Conservation (phyloP, 345 rosid species). For the Conringia planisiliqua region DNA sequence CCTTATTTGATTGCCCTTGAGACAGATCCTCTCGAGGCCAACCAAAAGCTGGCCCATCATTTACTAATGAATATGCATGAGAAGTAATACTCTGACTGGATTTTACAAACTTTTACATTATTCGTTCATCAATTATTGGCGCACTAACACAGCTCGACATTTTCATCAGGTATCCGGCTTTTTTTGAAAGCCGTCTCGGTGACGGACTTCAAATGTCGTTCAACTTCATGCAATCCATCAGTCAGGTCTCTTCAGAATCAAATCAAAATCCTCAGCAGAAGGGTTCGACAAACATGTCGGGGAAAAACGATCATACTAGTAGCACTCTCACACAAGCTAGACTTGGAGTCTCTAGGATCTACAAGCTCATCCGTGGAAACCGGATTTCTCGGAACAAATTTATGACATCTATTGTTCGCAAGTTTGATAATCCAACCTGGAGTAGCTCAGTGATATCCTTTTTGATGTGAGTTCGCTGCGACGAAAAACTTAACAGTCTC, state of each 20-base stretch:
- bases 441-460: constrained; percentile 63
- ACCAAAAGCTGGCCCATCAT: constrained; percentile 97
- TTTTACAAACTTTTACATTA: constrained; percentile 10
- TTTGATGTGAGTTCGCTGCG: constrained; percentile 62
- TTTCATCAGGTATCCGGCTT: constrained; percentile 84
- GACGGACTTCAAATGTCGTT: constrained; percentile 98
- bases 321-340: constrained; percentile 79
- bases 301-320: constrained; percentile 51
- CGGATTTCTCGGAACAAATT: constrained; percentile 90
- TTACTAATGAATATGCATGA: constrained; percentile 99
- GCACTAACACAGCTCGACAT: constrained; percentile 29
- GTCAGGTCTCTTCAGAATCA: constrained; percentile 38
- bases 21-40: constrained; percentile 89
- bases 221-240: constrained; percentile 66
- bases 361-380: constrained; percentile 94
- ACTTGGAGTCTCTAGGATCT: constrained; percentile 93
- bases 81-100: constrained; percentile 53
- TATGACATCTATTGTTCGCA: constrained; percentile 95
- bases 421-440: constrained; percentile 83
- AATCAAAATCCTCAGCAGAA: constrained; percentile 50
- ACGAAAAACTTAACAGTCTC: not conserved
- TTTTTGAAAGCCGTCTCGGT: constrained; percentile 95
- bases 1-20: constrained; percentile 98
- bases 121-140: not conserved
- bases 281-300: constrained; percentile 43